Evolutionary conservation across 75 land plant species (phyloP).

Genomic region (Pinus taeda): DNA sequence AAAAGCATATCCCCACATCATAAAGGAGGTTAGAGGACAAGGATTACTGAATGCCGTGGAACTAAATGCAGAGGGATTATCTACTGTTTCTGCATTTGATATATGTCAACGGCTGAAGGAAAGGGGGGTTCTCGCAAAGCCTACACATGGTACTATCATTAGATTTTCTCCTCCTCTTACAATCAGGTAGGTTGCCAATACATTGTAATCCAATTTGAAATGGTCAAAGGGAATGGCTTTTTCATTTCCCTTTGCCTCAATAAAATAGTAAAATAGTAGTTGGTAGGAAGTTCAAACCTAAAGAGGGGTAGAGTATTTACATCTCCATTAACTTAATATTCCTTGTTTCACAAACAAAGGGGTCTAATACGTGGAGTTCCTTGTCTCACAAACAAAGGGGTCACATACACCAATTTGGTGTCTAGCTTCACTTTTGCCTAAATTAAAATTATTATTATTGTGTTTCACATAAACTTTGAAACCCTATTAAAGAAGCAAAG

Average conservation of each 20-base stretch:
- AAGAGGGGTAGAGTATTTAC: no score
- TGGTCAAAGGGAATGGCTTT: background rate
- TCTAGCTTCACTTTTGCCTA: no score
- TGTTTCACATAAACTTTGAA: background rate
- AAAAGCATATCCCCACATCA: slow-evolving; percentile 47
- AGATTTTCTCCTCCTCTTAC: slow-evolving; percentile 95
- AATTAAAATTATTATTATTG: no score
- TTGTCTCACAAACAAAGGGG: no score
- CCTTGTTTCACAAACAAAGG: no score
- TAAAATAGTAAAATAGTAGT: background rate
- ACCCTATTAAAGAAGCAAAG: background rate
- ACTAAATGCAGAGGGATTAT: slow-evolving; percentile 53
- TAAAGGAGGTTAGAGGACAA: slow-evolving; percentile 91
- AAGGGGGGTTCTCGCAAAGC: slow-evolving; percentile 95
- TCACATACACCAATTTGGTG: no score
- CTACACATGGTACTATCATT: slow-evolving; percentile 96
- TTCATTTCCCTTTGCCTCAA: background rate
- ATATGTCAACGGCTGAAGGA: slow-evolving; percentile 90
- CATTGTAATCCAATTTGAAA: background rate
- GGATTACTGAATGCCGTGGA: slow-evolving; percentile 96
- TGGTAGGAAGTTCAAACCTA: background rate
- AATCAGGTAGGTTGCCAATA: slow-evolving; percentile 51
- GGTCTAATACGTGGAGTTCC: no score
- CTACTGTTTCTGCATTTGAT: slow-evolving; percentile 80
- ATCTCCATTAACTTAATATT: no score